Evolutionary conservation across 1,139 yeast species (phyloP).

Genomic region (Candida glucosophila): DNA sequence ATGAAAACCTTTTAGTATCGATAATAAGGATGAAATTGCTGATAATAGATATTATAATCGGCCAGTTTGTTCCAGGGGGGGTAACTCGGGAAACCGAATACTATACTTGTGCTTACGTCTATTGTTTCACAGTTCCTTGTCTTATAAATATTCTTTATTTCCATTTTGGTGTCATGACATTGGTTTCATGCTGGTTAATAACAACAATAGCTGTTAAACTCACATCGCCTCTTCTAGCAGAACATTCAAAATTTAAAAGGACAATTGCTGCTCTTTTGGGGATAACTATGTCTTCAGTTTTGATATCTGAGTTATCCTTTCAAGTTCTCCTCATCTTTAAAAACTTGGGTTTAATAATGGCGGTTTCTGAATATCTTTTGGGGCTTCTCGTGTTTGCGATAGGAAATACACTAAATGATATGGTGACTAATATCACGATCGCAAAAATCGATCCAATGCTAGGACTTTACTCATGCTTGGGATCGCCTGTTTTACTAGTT

Average conservation of each 20-base stretch:
- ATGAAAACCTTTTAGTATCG: neutral
- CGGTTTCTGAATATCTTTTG: constrained; percentile 30
- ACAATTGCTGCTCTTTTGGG: constrained; percentile 14
- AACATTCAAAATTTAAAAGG: neutral
- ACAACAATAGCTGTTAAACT: constrained; percentile 1
- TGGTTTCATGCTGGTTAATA: constrained; percentile 7
- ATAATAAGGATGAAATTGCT: neutral
- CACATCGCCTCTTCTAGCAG: constrained; percentile 1
- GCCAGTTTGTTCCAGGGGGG: neutral
- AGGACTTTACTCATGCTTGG: constrained; percentile 35
- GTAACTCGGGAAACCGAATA: neutral
- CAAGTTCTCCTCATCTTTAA: constrained; percentile 22
- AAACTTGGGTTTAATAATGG: constrained; percentile 29
- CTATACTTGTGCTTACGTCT: constrained; percentile 3
- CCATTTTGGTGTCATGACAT: constrained; percentile 6
- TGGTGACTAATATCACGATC: constrained; percentile 32
- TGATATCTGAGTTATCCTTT: constrained; percentile 22
- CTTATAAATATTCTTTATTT: constrained; percentile 12
- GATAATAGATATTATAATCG: neutral
- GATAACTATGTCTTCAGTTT: constrained; percentile 17
- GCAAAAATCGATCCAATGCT: constrained; percentile 27
- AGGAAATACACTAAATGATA: constrained; percentile 32
- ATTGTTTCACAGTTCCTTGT: constrained; percentile 11
- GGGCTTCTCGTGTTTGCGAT: constrained; percentile 33
- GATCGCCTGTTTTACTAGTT: constrained; percentile 31